Base-by-base conservation (phyloP, 441 rosid genomes). In the Lepidium campestre region DNA sequence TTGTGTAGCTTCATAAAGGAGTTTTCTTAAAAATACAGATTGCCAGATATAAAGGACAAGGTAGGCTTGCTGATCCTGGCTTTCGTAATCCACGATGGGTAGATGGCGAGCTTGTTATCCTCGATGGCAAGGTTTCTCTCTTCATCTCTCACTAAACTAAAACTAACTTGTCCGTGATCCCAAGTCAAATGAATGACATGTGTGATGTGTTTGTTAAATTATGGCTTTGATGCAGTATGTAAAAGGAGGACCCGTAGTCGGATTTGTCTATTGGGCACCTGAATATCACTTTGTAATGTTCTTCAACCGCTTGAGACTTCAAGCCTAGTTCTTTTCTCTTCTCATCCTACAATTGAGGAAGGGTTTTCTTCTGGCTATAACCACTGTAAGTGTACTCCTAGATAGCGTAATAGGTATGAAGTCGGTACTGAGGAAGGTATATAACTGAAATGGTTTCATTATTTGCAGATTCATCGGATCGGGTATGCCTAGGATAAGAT, bases 21-120 rank as follows among this genome's bases (percentile, higher is more conserved):
- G 53, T 10, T 32, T 62, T 10, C 1, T 5, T 8, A 18, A 57
- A 55, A 54, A 32, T 57, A 48, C 76, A 93, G 99, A 75, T 93
- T 80, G 97, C 96, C 75, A 82, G 97, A 73, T 93, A 93, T 76
- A 89, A 78, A 83, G 99, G 97, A 55, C 96, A 93, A 75, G 99
- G 99, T 56, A 87, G 96, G 81, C 89, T 93, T 60, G 93, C 97
- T 55, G 97, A 91, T 63, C 92, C 91, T 37, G 99, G 99, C 46
- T 91, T 80, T 68, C 86, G 69, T 57, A 89, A 87, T 61, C 96
- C 95, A 31, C 82, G 88, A 78, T 93, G 99, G 99, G 99, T 93
- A 75, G 97, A 93, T 45, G 99, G 99, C 29, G 97, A 93, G 85
- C 92, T 93, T 73, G 92, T 93, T 68, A 83, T 93, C 81, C 90